Conservation (phyloP, 1,284 basidiomycete genomes). For the Mrakiaceae sp. region DNA sequence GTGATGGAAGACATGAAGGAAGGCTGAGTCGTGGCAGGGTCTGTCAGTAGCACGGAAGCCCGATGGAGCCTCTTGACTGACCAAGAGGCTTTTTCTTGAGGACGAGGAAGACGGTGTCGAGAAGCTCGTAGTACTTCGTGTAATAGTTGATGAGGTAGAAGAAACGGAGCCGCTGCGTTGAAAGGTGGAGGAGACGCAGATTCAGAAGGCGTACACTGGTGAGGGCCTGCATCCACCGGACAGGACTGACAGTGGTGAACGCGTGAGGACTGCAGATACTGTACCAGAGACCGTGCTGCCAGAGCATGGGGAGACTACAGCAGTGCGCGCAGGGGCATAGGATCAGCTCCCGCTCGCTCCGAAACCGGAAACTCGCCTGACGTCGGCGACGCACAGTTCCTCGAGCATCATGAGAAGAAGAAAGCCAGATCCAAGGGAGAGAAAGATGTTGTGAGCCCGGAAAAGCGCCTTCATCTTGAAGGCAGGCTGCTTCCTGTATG, state of each 20-base stretch:
- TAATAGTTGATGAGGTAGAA: conserved; percentile 99
- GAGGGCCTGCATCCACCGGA: neutral
- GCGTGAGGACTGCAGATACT: conserved; percentile 65
- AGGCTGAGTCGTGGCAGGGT: conserved; percentile 45
- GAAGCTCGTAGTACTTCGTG: conserved; percentile 85
- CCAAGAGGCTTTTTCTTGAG: conserved; percentile 95
- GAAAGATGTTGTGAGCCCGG: conserved; percentile 81
- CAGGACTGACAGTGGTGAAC: conserved; percentile 65
- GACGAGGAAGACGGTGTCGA: conserved; percentile 95
- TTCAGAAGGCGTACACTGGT: conserved; percentile 51
- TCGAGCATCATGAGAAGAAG: conserved; percentile 80
- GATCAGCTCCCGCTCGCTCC: no score
- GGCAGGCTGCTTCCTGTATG: conserved; percentile 46
- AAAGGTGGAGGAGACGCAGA: no score
- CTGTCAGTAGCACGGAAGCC: no score
- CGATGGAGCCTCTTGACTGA: conserved; percentile 33
- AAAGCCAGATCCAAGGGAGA: conserved; percentile 69
- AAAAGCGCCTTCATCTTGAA: conserved; percentile 77
- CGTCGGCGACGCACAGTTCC: conserved; percentile 54
- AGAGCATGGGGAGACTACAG: conserved; percentile 50
- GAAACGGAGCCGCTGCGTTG: conserved; percentile 58
- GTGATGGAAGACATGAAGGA: conserved; percentile 97
- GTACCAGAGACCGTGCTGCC: conserved; percentile 58
- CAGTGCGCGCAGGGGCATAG: no score
- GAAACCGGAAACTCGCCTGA: conserved; percentile 64